Evolutionary conservation across 805 yeast species (phyloP).

Genomic region (Limtongozyma cylindracea): DNA sequence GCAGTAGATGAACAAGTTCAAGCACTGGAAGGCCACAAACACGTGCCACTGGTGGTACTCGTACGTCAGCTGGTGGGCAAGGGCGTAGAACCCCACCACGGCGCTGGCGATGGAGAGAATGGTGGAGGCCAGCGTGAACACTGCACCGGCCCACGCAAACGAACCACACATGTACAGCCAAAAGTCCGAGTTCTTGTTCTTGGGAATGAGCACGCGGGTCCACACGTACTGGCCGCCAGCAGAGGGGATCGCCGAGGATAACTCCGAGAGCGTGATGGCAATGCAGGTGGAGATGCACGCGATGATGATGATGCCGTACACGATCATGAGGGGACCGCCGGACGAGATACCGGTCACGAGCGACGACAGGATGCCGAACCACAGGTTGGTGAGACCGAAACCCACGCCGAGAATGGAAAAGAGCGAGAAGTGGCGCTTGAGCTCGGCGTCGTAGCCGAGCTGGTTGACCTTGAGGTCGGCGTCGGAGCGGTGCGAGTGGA

Average conservation of each 20-base stretch:
- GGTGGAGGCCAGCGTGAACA: constrained; percentile 15
- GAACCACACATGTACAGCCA: constrained; percentile 14
- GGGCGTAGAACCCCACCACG: constrained; percentile 12
- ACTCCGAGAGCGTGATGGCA: constrained; percentile 13
- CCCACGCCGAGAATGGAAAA: constrained; percentile 15
- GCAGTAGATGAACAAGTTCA: constrained; percentile 8
- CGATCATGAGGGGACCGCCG: constrained; percentile 15
- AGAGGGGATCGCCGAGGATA: constrained; percentile 13
- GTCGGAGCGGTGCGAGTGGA: no score
- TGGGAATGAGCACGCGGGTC: constrained; percentile 14
- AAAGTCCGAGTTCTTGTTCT: constrained; percentile 10
- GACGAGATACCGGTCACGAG: constrained; percentile 14
- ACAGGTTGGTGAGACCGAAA: constrained; percentile 15
- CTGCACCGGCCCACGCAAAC: constrained; percentile 15
- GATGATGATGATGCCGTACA: constrained; percentile 14
- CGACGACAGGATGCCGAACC: constrained; percentile 16
- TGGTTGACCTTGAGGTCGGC: no score
- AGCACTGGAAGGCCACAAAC: constrained; percentile 11
- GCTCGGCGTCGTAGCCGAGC: constrained; percentile 3
- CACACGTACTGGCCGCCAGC: constrained; percentile 19
- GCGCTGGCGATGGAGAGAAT: constrained; percentile 10
- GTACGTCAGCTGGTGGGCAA: constrained; percentile 10
- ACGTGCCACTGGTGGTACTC: constrained; percentile 11
- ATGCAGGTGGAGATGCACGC: constrained; percentile 11
- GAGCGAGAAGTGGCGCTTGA: constrained; percentile 11